These are phyloP conservation scores for Myxozyma lipomycoides DNA, from an alignment of 805 yeast genomes.

Conservation along the genomic window DNA sequence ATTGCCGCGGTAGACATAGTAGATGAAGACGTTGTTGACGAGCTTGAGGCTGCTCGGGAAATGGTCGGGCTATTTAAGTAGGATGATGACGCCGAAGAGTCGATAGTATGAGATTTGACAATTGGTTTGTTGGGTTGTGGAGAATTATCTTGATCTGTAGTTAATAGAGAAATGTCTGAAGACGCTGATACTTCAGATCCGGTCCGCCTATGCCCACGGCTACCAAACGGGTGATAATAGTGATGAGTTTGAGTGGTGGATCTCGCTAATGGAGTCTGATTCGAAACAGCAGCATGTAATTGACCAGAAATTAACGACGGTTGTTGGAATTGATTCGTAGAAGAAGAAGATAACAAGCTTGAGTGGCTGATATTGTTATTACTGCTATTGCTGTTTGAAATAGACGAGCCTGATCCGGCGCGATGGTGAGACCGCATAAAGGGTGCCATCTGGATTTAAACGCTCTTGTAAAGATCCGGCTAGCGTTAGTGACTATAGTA, in stretches of 20 bases:
- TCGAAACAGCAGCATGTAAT: no score
- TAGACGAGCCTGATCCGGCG: background rate
- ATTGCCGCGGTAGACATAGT: background rate
- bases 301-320: background rate
- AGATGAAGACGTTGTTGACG: background rate
- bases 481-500: no score
- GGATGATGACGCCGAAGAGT: background rate
- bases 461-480: background rate
- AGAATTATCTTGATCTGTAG: background rate
- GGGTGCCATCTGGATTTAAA: background rate
- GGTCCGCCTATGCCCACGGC: background rate
- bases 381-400: background rate
- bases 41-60: background rate
- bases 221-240: background rate
- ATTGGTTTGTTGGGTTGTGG: background rate
- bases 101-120: background rate
- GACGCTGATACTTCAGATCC: background rate
- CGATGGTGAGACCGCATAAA: slow-evolving; percentile 6
- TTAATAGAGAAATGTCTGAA: background rate
- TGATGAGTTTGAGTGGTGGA: background rate
- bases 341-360: background rate
- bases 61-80: background rate
- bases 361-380: background rate
- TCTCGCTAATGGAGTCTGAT: no score
- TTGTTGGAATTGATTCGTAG: background rate